Conservation (phyloP, 2,329 filamentous ascomycete genomes). For the Rhexocercosporidium sp. region DNA sequence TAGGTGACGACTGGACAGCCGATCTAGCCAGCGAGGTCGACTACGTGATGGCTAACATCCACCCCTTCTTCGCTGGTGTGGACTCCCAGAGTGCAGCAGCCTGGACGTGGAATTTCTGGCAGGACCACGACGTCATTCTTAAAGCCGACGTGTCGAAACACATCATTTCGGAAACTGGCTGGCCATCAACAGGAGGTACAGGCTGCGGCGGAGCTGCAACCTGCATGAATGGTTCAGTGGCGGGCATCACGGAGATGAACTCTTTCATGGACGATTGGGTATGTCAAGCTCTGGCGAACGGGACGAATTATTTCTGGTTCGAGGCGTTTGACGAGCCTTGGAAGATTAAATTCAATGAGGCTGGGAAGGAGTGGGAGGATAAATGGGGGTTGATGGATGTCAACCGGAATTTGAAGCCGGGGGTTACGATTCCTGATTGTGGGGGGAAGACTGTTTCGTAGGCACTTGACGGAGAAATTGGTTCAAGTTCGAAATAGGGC, state of each 20-base stretch:
- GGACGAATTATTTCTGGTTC: conserved; percentile 97
- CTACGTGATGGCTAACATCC: conserved; percentile 94
- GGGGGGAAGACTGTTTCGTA: conserved; percentile 60
- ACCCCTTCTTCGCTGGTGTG: conserved; percentile 91
- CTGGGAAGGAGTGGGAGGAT: conserved; percentile 83
- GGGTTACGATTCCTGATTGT: conserved; percentile 87
- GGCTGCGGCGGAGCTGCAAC: conserved; percentile 66
- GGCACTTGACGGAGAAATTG: not conserved
- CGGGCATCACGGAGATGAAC: conserved; percentile 81
- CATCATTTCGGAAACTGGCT: conserved; percentile 89
- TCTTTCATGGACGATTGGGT: conserved; percentile 86
- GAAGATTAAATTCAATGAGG: conserved; percentile 77
- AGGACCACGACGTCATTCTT: conserved; percentile 67
- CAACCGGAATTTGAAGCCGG: conserved; percentile 80
- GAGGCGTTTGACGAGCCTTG: conserved; percentile 96
- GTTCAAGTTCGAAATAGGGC: not conserved
- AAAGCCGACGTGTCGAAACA: conserved; percentile 68
- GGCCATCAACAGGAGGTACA: conserved; percentile 84
- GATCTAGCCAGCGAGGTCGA: conserved; percentile 75
- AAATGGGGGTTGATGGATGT: conserved; percentile 94
- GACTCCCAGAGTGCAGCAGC: conserved; percentile 67
- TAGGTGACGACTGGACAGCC: conserved; percentile 85
- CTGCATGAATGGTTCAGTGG: conserved; percentile 73
- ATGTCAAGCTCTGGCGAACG: conserved; percentile 78
- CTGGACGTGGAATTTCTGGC: conserved; percentile 89